Evolutionary conservation across 2,329 filamentous ascomycete species (phyloP).

Genomic region (Diaporthe sp.): DNA sequence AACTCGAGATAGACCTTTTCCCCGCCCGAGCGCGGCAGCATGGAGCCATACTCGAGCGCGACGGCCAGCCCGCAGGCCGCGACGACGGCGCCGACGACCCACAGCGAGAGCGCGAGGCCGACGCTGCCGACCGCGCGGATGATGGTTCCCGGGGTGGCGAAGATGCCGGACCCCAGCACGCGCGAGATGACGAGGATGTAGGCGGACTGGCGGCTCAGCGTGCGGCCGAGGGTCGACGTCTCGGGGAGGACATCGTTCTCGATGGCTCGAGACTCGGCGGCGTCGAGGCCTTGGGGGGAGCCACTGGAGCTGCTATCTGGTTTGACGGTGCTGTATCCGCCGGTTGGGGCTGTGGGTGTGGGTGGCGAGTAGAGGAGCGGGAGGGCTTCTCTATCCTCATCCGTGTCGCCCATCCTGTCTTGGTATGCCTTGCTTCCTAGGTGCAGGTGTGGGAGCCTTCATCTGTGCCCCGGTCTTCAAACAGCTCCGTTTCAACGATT

Average conservation of each 20-base stretch:
- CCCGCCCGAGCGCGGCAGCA: slow-evolving; percentile 78
- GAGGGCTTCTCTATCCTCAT: slow-evolving; percentile 9
- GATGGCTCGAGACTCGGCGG: slow-evolving; percentile 48
- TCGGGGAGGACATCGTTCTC: slow-evolving; percentile 73
- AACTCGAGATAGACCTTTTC: slow-evolving; percentile 80
- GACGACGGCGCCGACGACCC: slow-evolving; percentile 73
- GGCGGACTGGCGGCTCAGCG: slow-evolving; percentile 72
- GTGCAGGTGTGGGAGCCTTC: too few relatives aligned
- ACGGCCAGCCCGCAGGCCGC: slow-evolving; percentile 73
- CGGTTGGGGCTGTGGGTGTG: not conserved
- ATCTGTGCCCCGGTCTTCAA: too few relatives aligned
- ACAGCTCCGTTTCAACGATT: not conserved
- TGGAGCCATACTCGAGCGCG: slow-evolving; percentile 76
- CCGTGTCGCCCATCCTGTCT: not conserved
- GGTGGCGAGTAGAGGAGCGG: slow-evolving; percentile 11
- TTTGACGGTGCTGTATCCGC: not conserved
- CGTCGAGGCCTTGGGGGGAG: not conserved
- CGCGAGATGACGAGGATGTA: slow-evolving; percentile 56
- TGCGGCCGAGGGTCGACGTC: slow-evolving; percentile 69
- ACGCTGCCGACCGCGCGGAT: slow-evolving; percentile 76
- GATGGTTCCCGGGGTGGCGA: slow-evolving; percentile 78
- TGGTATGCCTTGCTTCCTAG: not conserved
- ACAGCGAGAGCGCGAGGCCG: slow-evolving; percentile 72
- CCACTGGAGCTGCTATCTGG: not conserved
- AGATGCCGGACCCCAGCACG: slow-evolving; percentile 78